These are phyloP conservation scores for Eimeria maxima DNA, from an alignment of 169 alveolate species.

Conservation along the genomic window DNA sequence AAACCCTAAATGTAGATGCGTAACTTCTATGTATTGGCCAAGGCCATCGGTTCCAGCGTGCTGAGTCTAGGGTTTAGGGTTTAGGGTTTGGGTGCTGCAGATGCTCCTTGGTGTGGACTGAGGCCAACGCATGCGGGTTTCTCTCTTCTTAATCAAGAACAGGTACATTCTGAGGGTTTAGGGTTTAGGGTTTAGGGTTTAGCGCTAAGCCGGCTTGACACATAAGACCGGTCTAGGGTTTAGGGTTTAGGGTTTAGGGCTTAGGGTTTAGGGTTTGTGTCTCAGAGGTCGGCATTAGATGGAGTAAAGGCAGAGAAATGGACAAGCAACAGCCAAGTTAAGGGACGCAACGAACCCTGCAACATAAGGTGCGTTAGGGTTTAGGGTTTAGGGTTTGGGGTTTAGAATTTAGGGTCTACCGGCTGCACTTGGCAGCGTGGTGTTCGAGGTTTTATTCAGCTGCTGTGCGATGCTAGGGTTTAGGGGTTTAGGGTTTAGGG, in stretches of 20 bases:
- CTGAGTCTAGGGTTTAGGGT: conserved; percentile 11
- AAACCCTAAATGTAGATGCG: neutral
- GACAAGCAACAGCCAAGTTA: conserved; percentile 59
- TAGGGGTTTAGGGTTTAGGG: conserved; percentile 58
- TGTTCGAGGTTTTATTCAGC: no score
- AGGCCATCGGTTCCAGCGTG: neutral
- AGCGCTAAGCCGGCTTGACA: neutral
- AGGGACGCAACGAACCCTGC: conserved; percentile 82
- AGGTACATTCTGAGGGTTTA: neutral
- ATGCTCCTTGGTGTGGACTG: conserved; percentile 82
- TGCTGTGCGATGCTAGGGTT: neutral
- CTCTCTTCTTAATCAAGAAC: conserved; percentile 25
- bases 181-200: conserved; percentile 33
- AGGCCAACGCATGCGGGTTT: conserved; percentile 83
- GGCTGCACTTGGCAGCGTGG: no score
- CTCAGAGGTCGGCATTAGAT: conserved; percentile 5
- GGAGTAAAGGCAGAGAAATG: conserved; percentile 75
- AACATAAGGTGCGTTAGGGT: conserved; percentile 56
- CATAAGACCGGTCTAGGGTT: neutral
- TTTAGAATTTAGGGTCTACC: neutral
- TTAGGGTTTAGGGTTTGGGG: neutral
- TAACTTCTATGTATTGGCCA: neutral
- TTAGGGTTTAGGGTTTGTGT: conserved; percentile 58
- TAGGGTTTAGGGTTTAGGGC: conserved; percentile 41
- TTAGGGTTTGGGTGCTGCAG: conserved; percentile 48